Evolutionary conservation across 2,329 filamentous ascomycete species (phyloP).

Genomic region (Sarocladium brachiariae): DNA sequence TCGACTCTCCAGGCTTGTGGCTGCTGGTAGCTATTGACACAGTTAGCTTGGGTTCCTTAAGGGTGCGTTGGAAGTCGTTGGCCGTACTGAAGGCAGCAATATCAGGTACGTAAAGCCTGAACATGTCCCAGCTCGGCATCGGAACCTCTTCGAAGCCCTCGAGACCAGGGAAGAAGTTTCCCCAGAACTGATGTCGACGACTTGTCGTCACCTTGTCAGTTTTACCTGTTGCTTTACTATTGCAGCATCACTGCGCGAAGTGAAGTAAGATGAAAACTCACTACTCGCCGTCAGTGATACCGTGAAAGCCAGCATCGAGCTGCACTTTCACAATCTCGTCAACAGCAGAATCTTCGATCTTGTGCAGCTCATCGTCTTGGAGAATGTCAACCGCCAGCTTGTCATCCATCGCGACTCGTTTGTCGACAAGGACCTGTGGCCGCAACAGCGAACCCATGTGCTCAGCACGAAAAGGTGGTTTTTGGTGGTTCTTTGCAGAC

Average conservation of each 20-base stretch:
- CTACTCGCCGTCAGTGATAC: conserved; percentile 61
- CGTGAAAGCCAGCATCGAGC: conserved; percentile 50
- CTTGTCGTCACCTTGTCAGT: background rate
- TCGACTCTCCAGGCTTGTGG: conserved; percentile 3
- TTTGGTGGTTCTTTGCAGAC: background rate
- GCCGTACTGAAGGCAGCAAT: conserved; percentile 23
- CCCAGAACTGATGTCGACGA: conserved; percentile 2
- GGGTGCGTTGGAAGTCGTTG: conserved; percentile 23
- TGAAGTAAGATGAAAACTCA: no score
- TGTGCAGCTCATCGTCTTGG: conserved; percentile 25
- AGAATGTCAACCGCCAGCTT: conserved; percentile 1
- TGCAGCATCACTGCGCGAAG: no score
- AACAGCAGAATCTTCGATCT: conserved; percentile 34
- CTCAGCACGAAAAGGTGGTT: conserved; percentile 54
- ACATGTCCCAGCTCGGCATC: conserved; percentile 6
- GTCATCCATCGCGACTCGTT: conserved; percentile 16
- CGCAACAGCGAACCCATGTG: conserved; percentile 61
- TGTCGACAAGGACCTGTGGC: conserved; percentile 50
- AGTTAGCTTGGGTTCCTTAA: no score
- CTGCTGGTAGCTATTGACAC: conserved; percentile 13
- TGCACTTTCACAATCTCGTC: conserved; percentile 54
- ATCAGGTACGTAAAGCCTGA: conserved; percentile 1
- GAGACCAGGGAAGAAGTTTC: conserved; percentile 4
- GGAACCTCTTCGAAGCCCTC: conserved; percentile 3
- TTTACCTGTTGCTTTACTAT: background rate